Percentiles rank a stretch among this genome's conserved stretches.
These are phyloP conservation scores for Evernia prunastri DNA, from an alignment of 495 filamentous ascomycete species.

Conservation along the genomic window DNA sequence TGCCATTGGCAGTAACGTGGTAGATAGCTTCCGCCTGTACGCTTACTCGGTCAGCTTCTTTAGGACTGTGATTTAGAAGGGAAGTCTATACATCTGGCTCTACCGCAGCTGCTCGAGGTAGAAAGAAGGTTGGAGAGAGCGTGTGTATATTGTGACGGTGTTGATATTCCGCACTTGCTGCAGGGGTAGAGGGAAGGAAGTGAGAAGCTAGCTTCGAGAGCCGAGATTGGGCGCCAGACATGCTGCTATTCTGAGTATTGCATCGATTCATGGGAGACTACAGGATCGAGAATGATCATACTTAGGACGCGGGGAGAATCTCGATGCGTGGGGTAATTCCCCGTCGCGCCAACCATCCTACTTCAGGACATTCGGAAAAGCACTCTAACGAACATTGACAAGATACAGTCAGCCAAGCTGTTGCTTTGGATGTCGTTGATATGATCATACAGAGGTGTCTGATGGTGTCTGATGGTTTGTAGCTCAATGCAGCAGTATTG, in stretches of 20 bases:
- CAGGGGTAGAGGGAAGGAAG: slow-evolving; percentile 41
- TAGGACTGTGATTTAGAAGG: not conserved
- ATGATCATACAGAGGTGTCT: slow-evolving; percentile 7
- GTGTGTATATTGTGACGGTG: slow-evolving; percentile 65
- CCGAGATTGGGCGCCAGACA: slow-evolving; percentile 52
- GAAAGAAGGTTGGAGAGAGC: slow-evolving; percentile 83
- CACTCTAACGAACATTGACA: not conserved
- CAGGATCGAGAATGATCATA: not conserved
- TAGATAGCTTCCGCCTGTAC: slow-evolving; percentile 71
- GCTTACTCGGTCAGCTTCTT: not conserved
- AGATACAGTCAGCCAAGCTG: not conserved
- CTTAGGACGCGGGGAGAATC: not conserved
- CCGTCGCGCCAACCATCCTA: slow-evolving; percentile 4
- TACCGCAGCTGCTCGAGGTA: slow-evolving; percentile 79
- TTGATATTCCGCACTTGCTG: slow-evolving; percentile 33
- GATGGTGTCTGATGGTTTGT: not conserved
- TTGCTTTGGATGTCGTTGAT: slow-evolving; percentile 1
- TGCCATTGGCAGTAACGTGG: slow-evolving; percentile 75
- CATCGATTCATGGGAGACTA: not conserved
- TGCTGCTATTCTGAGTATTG: slow-evolving; percentile 25
- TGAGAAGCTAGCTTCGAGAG: slow-evolving; percentile 58
- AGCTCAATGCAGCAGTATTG: slow-evolving; percentile 5
- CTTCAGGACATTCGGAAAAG: not conserved
- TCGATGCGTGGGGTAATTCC: slow-evolving; percentile 11
- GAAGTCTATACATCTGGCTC: slow-evolving; percentile 63